phyloP scores from a whole-genome alignment of 306 rosid species.

The Oemleria cerasiformis region DNA sequence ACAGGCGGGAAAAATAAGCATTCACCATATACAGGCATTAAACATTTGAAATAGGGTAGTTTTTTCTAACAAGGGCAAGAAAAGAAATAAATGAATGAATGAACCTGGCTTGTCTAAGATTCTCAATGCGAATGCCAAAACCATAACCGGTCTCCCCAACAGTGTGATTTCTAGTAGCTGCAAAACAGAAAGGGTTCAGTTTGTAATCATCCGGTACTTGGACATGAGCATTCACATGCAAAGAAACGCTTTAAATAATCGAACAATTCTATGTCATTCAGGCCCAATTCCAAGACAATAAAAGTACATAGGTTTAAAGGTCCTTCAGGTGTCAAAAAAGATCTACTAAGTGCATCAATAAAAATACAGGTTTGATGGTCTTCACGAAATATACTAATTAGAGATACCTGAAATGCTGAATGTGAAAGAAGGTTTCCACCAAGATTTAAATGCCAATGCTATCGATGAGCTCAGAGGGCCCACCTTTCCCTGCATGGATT shows the following conservation, averaged over 20 bases:
- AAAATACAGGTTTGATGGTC: background rate
- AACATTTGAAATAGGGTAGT: background rate
- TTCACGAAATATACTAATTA: conserved; percentile 14
- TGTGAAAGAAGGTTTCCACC: conserved; percentile 99
- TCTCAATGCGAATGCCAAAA: conserved; percentile 79
- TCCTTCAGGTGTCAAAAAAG: background rate
- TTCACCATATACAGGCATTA: background rate
- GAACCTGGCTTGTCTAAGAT: conserved; percentile 97
- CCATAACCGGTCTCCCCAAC: conserved; percentile 61
- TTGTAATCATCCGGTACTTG: background rate
- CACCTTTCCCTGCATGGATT: conserved; percentile 64
- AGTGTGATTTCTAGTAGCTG: conserved; percentile 67
- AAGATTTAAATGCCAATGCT: conserved; percentile 82
- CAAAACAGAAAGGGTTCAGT: conserved; percentile 20
- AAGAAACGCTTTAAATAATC: background rate
- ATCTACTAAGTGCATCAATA: background rate
- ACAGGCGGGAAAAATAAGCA: background rate
- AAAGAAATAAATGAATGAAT: conserved; percentile 6
- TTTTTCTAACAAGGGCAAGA: background rate
- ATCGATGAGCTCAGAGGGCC: conserved; percentile 74
- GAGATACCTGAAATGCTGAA: conserved; percentile 75
- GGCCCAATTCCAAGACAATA: background rate
- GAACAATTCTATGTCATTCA: background rate
- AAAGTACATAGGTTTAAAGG: background rate
- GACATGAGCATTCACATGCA: background rate